Conservation (phyloP, 441 rosid species). For the Raphanus hybrid region DNA sequence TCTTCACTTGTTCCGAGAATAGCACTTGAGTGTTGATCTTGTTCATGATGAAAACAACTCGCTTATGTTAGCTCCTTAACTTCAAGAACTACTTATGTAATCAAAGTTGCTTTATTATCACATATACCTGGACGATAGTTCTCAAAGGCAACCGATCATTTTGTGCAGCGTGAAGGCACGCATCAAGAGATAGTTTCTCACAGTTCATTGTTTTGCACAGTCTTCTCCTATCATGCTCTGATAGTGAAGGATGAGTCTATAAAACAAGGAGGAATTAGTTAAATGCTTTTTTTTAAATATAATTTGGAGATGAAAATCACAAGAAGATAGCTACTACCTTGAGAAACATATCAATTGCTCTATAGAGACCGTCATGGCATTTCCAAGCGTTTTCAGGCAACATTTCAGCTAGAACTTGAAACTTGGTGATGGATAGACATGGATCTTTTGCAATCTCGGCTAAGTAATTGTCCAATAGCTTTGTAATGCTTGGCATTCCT, state of each 20-base stretch:
- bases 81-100: background rate
- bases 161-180: slow-evolving; percentile 89
- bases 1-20: slow-evolving; percentile 78
- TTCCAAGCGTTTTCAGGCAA: slow-evolving; percentile 68
- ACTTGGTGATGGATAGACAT: slow-evolving; percentile 69
- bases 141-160: slow-evolving; percentile 86
- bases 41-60: slow-evolving; percentile 17
- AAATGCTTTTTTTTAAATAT: background rate
- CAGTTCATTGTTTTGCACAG: slow-evolving; percentile 79
- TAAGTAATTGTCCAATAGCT: slow-evolving; percentile 74
- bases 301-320: background rate
- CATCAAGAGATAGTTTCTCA: slow-evolving; percentile 80
- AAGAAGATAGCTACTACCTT: slow-evolving; percentile 51
- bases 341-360: slow-evolving; percentile 89
- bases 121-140: slow-evolving; percentile 78
- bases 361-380: slow-evolving; percentile 83
- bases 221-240: slow-evolving; percentile 74
- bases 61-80: slow-evolving; percentile 1
- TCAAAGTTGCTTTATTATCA: background rate
- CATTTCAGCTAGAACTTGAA: slow-evolving; percentile 77
- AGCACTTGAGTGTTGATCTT: slow-evolving; percentile 57
- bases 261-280: slow-evolving; percentile 29
- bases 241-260: slow-evolving; percentile 70
- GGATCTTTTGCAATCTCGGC: slow-evolving; percentile 82
- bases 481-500: slow-evolving; percentile 63